These are phyloP conservation scores for Pythium chondricola DNA, from an alignment of 352 stramenopile genomes.

Conservation along the genomic window DNA sequence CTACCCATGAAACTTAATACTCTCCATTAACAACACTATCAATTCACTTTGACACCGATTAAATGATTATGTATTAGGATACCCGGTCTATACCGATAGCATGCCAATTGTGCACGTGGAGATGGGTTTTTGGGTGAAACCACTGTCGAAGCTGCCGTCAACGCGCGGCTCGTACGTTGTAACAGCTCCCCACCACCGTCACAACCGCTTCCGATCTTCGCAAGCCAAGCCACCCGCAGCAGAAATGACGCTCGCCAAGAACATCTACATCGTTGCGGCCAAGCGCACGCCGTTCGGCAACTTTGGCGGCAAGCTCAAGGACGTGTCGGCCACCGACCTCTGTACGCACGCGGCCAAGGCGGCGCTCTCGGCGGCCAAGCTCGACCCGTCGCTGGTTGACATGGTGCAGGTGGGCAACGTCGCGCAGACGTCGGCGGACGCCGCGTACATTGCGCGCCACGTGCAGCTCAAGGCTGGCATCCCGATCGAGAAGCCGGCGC, in stretches of 20 bases:
- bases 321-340: constrained; percentile 89
- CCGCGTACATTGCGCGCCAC: constrained; percentile 92
- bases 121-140: too few relatives aligned
- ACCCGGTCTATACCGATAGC: too few relatives aligned
- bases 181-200: too few relatives aligned
- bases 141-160: too few relatives aligned
- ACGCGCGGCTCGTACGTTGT: too few relatives aligned
- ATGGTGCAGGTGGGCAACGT: constrained; percentile 95
- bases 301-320: constrained; percentile 94
- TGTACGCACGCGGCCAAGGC: constrained; percentile 83
- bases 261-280: constrained; percentile 94
- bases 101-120: too few relatives aligned
- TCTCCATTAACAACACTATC: background rate
- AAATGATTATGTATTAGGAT: too few relatives aligned
- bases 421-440: constrained; percentile 90
- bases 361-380: constrained; percentile 56
- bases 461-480: constrained; percentile 71
- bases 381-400: constrained; percentile 90
- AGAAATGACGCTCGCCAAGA: constrained; percentile 73
- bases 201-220: too few relatives aligned
- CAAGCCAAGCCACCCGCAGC: too few relatives aligned
- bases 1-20: background rate
- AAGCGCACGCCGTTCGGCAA: constrained; percentile 95
- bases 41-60: too few relatives aligned
- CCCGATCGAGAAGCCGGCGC: constrained; percentile 81